phyloP scores from a whole-genome alignment of 2,329 filamentous ascomycete species.

The Ceratocystis papillata region DNA sequence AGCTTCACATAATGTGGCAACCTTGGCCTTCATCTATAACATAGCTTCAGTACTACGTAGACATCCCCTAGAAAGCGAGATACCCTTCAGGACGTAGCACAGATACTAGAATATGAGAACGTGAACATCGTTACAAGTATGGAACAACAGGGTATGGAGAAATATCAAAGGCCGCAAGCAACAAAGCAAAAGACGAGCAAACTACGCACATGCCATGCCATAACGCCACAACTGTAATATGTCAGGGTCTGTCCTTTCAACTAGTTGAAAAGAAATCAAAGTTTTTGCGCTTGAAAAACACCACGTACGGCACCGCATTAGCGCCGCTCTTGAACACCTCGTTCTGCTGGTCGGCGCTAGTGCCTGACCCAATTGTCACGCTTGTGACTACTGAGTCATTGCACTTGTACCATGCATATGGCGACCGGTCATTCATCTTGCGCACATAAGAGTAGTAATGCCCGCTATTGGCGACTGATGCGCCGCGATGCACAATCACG shows the following conservation, averaged over 20 bases:
- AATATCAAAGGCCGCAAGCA: not conserved
- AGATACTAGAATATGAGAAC: not conserved
- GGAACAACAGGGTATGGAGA: slow-evolving; percentile 11
- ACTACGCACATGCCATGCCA: not conserved
- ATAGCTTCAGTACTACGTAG: not conserved
- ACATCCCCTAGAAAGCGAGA: not conserved
- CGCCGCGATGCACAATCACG: slow-evolving; percentile 66
- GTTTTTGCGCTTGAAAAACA: slow-evolving; percentile 37
- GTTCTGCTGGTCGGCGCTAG: slow-evolving; percentile 32
- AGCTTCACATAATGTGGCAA: not conserved
- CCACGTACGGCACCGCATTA: slow-evolving; percentile 38
- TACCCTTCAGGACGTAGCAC: no score
- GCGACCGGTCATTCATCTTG: slow-evolving; percentile 34
- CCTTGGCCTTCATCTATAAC: not conserved
- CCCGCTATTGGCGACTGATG: slow-evolving; percentile 50
- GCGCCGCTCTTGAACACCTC: slow-evolving; percentile 33
- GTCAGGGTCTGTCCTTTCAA: not conserved
- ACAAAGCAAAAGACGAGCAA: not conserved
- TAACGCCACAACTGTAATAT: not conserved
- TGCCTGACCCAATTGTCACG: slow-evolving; percentile 35
- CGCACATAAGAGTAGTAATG: slow-evolving; percentile 70
- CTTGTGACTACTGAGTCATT: slow-evolving; percentile 38
- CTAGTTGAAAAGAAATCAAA: slow-evolving; percentile 14
- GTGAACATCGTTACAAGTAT: not conserved
- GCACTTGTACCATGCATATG: slow-evolving; percentile 38